Percentiles rank a stretch among this genome's conserved stretches.
phyloP scores from a whole-genome alignment of 2,329 filamentous ascomycete species.

The Sclerotinia subarctica region DNA sequence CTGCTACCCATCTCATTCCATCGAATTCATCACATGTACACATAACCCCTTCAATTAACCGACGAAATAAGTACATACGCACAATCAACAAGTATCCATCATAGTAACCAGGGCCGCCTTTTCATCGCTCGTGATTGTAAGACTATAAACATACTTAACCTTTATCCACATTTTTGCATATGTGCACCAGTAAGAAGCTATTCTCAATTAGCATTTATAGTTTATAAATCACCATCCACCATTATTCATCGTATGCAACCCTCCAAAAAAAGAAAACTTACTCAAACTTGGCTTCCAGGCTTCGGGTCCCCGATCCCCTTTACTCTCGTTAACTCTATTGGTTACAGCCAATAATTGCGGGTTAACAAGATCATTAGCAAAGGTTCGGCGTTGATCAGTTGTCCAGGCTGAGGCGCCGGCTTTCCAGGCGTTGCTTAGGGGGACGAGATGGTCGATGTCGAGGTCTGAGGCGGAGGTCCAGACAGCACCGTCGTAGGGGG shows the following conservation, averaged over 20 bases:
- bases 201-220: conserved; percentile 17
- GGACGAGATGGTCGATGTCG: conserved; percentile 83
- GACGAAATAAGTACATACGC: background rate
- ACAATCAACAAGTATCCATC: conserved; percentile 58
- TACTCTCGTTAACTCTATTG: conserved; percentile 68
- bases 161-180: conserved; percentile 73
- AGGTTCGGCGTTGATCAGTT: conserved; percentile 59
- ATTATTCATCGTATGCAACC: background rate
- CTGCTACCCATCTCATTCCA: background rate
- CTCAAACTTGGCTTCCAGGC: conserved; percentile 60
- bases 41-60: background rate
- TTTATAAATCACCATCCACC: background rate
- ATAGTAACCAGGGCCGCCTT: conserved; percentile 64
- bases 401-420: conserved; percentile 70
- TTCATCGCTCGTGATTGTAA: conserved; percentile 70
- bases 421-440: conserved; percentile 77
- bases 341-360: conserved; percentile 80
- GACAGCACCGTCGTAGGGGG: conserved; percentile 69
- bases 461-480: conserved; percentile 68
- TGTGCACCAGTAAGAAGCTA: conserved; percentile 67
- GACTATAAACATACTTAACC: conserved; percentile 69
- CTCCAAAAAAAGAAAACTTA: conserved; percentile 36
- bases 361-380: conserved; percentile 73
- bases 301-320: conserved; percentile 72
- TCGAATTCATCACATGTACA: background rate